Evolutionary conservation across 208 protist species (phyloP).

Genomic region (Acanthamoeba polyphaga): DNA sequence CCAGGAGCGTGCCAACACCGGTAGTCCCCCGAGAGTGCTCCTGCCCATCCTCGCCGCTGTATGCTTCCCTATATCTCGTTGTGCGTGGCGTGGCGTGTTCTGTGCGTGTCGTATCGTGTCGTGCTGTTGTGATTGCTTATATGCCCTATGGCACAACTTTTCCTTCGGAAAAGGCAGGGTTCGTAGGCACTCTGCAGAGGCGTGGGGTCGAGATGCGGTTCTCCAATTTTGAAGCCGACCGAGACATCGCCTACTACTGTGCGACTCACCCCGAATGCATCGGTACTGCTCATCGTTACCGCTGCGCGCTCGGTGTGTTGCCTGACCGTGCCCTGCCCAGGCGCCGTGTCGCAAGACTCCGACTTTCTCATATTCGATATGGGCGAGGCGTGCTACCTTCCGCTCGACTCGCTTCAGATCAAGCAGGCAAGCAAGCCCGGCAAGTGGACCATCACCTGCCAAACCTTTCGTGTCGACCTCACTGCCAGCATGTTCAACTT

Average conservation of each 20-base stretch:
- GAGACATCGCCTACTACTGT: conserved; percentile 32
- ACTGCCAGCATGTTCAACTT: conserved; percentile 23
- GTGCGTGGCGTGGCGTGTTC: neutral
- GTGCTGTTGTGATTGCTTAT: neutral
- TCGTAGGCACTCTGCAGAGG: neutral
- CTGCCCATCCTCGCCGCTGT: neutral
- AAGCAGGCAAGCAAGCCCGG: neutral
- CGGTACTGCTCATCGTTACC: neutral
- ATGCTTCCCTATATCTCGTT: neutral
- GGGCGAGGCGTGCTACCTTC: conserved; percentile 25
- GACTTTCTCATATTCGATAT: conserved; percentile 65
- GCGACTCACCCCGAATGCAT: neutral
- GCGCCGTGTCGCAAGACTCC: conserved; percentile 23
- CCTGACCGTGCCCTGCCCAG: neutral
- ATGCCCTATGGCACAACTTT: neutral
- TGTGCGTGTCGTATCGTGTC: neutral
- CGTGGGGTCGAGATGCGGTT: conserved; percentile 16
- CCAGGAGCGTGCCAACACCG: neutral
- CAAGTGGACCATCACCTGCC: conserved; percentile 39
- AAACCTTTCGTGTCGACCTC: conserved; percentile 11
- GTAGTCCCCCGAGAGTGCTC: neutral
- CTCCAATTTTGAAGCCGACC: conserved; percentile 36
- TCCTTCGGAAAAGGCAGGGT: neutral
- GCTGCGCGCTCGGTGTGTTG: neutral
- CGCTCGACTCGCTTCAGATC: conserved; percentile 34